Evolutionary conservation across 331 rosid genomes (phyloP), one percentile per base, ranked within the genome.

Genomic region (Malus hybrid): DNA sequence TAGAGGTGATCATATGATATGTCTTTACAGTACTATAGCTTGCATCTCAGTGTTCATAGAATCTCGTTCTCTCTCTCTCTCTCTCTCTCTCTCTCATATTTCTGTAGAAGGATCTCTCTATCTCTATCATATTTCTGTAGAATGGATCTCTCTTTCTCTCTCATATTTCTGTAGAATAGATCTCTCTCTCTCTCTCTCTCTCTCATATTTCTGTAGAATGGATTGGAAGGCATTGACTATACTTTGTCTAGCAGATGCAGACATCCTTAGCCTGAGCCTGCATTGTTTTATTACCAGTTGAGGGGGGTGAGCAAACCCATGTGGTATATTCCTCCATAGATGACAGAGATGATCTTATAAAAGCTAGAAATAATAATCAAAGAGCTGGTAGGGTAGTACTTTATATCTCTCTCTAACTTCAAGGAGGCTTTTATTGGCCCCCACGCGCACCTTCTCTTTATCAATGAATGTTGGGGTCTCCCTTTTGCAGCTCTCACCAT

Each of bases 201-300:
- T 19, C 1, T n/a, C 29, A 10, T 20, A 6, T 59, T 27, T 27
- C 20, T 65, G 20, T 16, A 27, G 15, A 46, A 15, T 10, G 14
- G 27, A 62, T 73, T 27, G 61, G 76, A 60, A 46, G 42, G 56
- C 77, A 67, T 81, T 81, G 86, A 77, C 88, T 84, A 79, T 71
- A 34, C 27, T 66, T 65, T 84, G 70, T 69, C 70, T 60, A 27
- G 36, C 50, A 71, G 65, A 61, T 62, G 27, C 48, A 64, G 54
- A 82, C 81, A 79, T 74, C 59, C 82, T 66, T 46, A 62, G 33
- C 67, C 27, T 48, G 13, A 11, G 60, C 24, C 76, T 28, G 44
- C 69, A 57, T 44, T 57, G 70, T 34, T 75, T 33, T 60, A 33
- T 59, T 46, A 32, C 42, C 31, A 31, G 62, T n/a, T 3, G n/a